A percentile compares a stretch with the other conserved stretches of the same genome.
These are phyloP conservation scores for Viridothelium virens DNA, from an alignment of 495 filamentous ascomycete species.

Conservation along the genomic window DNA sequence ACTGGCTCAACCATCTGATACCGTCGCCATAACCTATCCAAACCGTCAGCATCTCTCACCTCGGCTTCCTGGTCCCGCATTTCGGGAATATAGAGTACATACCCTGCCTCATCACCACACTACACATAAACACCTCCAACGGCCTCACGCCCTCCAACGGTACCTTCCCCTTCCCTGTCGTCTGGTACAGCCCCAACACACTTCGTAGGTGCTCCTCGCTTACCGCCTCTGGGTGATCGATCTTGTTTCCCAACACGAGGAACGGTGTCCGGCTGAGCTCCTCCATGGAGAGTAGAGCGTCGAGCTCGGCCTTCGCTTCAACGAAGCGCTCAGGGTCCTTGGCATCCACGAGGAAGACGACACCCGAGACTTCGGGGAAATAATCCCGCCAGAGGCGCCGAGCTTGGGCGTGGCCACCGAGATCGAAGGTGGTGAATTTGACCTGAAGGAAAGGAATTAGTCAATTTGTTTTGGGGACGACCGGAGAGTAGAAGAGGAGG, in stretches of 20 bases:
- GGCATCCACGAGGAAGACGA: conserved; percentile 96
- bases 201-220: conserved; percentile 89
- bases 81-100: conserved; percentile 36
- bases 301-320: conserved; percentile 93
- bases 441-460: conserved; percentile 34
- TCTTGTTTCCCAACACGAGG: conserved; percentile 95
- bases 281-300: conserved; percentile 89
- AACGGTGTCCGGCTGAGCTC: conserved; percentile 87
- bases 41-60: conserved; percentile 27
- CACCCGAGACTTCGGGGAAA: conserved; percentile 96
- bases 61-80: neutral
- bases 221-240: conserved; percentile 91
- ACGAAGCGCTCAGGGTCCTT: conserved; percentile 89
- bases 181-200: conserved; percentile 87
- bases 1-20: conserved; percentile 53
- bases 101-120: conserved; percentile 93
- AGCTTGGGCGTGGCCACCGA: conserved; percentile 95
- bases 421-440: conserved; percentile 94
- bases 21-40: conserved; percentile 55
- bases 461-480: neutral
- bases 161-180: conserved; percentile 92
- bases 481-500: neutral
- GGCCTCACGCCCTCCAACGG: conserved; percentile 89
- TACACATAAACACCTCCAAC: conserved; percentile 99
- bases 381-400: conserved; percentile 95